Base-by-base conservation (phyloP, 2,329 filamentous ascomycete genomes). In the Aspergillus jensenii region DNA sequence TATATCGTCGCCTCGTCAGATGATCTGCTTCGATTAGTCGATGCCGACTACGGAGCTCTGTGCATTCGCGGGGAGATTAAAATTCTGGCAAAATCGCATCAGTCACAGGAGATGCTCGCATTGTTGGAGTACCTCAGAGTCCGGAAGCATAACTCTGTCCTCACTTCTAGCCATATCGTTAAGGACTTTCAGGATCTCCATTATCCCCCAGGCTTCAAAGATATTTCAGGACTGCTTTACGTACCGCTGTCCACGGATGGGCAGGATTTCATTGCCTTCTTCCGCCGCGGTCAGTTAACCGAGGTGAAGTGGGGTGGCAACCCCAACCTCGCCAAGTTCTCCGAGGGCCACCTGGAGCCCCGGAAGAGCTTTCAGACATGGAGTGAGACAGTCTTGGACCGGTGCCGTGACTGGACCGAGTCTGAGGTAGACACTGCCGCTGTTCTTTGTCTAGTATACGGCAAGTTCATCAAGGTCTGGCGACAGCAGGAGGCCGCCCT, bases 1-100 rank as follows among this genome's bases (percentile, higher is more conserved):
- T 96, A 96, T 70, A 96, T 96, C 48, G 88, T 96, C 56, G 91
- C 91, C 0, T 95, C 91, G 0, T 95, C 91, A 0, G 91, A 96
- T 53, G 92, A 96, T 66, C 75, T 96, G 0, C 72, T 96, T 4
- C 90, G 87, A 65, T 80, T 96, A 0, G 96, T 96, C 62, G 87
- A 95, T 68, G 92, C 91, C 0, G 92, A 96, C 66, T 95, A 91
- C 69, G 93, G 91, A 3, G 81, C 95, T 43, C 75, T 96, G 0
- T 96, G 90, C 0, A 96, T 96, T 45, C 82, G 84, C 27, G 91
- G 90, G n/a, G 91, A 96, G 71, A 95, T 91, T 0, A 96, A 96
- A 68, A 88, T 96, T 2, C 75, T 96, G 25, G 92, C 92, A 0
- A 81, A 84, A 45, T 75, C 91, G 7, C 85, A 90, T 14, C 84